Percentiles rank a stretch among this genome's conserved stretches.
Evolutionary conservation across 805 yeast genomes (phyloP).

Genomic region (Yarrowia osloensis): DNA sequence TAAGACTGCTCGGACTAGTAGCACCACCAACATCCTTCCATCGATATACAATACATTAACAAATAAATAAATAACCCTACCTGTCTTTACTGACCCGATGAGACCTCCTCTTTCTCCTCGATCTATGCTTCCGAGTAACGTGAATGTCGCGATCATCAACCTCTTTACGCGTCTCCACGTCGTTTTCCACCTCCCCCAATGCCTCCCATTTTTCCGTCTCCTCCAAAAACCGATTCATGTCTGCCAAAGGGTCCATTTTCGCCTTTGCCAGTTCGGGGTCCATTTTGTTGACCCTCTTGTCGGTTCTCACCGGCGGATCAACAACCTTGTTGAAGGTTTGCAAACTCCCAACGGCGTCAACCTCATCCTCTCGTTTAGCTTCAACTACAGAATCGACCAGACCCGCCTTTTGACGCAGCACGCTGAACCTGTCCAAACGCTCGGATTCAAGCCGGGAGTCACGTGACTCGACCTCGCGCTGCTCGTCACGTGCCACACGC

Average conservation of each 20-base stretch:
- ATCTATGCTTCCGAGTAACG: not conserved
- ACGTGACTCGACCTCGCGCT: not conserved
- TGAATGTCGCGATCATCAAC: not conserved
- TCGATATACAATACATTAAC: no score
- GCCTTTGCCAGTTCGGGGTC: not conserved
- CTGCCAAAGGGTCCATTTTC: slow-evolving; percentile 3
- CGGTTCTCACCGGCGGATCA: not conserved
- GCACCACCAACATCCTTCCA: no score
- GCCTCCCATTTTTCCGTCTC: slow-evolving; percentile 9
- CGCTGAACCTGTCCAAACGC: not conserved
- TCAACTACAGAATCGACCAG: not conserved
- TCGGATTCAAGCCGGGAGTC: not conserved
- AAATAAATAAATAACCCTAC: not conserved
- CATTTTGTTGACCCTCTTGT: not conserved
- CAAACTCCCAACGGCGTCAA: not conserved
- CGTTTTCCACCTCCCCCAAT: not conserved
- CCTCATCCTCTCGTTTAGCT: not conserved
- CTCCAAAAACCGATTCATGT: not conserved
- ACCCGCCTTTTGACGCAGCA: not conserved
- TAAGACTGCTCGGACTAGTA: no score
- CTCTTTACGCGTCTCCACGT: not conserved
- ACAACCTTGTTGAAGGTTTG: not conserved
- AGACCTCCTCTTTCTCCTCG: not conserved
- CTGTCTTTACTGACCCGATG: not conserved
- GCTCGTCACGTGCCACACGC: slow-evolving; percentile 20